Percentiles rank a stretch among this genome's conserved stretches.
phyloP scores from a whole-genome alignment of 257 asterid genomes.

The Cruciata laevipes region DNA sequence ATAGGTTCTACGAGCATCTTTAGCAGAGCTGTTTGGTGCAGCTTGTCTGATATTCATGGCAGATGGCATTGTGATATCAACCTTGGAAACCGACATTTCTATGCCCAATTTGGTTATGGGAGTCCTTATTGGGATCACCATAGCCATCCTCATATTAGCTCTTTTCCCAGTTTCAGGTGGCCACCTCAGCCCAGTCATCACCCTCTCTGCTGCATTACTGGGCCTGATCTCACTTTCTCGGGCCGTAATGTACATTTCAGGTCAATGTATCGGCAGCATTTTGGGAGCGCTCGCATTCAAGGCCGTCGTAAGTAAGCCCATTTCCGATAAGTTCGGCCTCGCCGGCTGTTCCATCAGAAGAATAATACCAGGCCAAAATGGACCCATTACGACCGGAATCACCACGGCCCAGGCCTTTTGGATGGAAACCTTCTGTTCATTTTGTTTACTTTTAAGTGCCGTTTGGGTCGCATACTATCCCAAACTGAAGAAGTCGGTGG shows the following conservation, averaged over 20 bases:
- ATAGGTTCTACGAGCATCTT: neutral
- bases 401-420: conserved; percentile 7
- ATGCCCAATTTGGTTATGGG: conserved; percentile 4
- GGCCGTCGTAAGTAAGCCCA: neutral
- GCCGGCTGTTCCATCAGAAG: neutral
- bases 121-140: conserved; percentile 1
- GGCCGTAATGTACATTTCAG: neutral
- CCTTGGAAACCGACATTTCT: neutral
- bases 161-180: conserved; percentile 3
- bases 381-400: neutral
- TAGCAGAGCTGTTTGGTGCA: neutral
- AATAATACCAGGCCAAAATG: neutral
- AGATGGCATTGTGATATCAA: conserved; percentile 6
- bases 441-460: neutral
- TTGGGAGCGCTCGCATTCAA: conserved; percentile 7
- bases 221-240: conserved; percentile 3
- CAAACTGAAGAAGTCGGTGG: neutral
- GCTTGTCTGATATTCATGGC: neutral
- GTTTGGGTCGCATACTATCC: conserved; percentile 6
- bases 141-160: neutral
- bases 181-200: conserved; percentile 6
- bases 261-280: conserved; percentile 3
- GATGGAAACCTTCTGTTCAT: conserved; percentile 5
- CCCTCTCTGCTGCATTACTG: conserved; percentile 5
- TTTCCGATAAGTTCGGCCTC: neutral